These are phyloP conservation scores for Colletotrichum sp. DNA, from an alignment of 2,329 filamentous ascomycete genomes.

Conservation along the genomic window DNA sequence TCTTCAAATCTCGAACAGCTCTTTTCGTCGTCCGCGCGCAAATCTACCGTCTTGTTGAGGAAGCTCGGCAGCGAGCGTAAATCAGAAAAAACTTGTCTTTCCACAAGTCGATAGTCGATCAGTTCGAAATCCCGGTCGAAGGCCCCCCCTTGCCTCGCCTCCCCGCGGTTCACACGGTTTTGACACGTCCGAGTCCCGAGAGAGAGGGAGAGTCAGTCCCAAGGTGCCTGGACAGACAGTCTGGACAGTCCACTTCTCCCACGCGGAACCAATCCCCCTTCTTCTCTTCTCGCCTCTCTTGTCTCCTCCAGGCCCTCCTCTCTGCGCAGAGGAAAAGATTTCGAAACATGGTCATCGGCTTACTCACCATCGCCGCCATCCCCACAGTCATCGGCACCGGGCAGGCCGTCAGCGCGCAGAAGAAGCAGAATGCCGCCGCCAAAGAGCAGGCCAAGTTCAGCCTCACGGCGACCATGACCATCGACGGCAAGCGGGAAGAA, in stretches of 20 bases:
- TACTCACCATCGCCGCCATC: constrained; percentile 57
- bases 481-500: constrained; percentile 47
- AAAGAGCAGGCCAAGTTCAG: constrained; percentile 63
- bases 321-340: not conserved
- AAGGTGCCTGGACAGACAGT: not conserved
- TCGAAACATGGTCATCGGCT: constrained; percentile 51
- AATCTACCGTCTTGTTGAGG: not conserved
- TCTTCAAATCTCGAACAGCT: not conserved
- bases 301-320: not conserved
- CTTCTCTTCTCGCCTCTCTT: not conserved
- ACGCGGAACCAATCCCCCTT: not conserved
- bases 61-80: not conserved
- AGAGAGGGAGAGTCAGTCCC: not conserved
- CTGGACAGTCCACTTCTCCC: not conserved
- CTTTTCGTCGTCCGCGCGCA: not conserved
- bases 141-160: not conserved
- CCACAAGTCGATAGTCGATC: not conserved
- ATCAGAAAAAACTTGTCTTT: not conserved
- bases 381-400: constrained; percentile 62
- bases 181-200: constrained; percentile 10
- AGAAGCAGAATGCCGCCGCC: constrained; percentile 55
- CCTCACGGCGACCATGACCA: constrained; percentile 49
- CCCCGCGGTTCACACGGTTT: not conserved
- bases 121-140: not conserved
- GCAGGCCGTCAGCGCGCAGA: constrained; percentile 61